Conservation (phyloP, 2,329 filamentous ascomycete genomes). For the Fusarium citri region DNA sequence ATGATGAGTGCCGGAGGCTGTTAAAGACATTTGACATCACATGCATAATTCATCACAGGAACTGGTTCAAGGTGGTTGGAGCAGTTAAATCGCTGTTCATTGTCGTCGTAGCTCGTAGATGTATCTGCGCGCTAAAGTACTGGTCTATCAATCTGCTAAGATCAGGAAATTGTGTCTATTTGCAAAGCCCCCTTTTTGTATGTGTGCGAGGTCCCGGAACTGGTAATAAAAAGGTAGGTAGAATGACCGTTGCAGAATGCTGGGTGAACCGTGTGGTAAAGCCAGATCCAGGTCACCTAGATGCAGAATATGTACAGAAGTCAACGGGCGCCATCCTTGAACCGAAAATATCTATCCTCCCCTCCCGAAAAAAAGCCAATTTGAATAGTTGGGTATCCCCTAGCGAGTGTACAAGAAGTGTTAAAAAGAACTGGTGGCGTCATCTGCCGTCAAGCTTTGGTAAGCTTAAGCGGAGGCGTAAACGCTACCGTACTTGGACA, state of each 20-base stretch:
- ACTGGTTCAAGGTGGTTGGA: not conserved
- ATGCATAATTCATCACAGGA: not conserved
- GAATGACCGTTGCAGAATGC: constrained; percentile 4
- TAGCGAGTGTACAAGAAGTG: constrained; percentile 55
- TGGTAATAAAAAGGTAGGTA: constrained; percentile 27
- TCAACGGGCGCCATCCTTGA: constrained; percentile 41
- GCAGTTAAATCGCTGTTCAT: constrained; percentile 36
- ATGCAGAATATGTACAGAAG: constrained; percentile 50
- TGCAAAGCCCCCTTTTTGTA: constrained; percentile 23
- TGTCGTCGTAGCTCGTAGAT: constrained; percentile 45
- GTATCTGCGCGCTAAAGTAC: constrained; percentile 31
- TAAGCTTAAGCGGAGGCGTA: constrained; percentile 57
- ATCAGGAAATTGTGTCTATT: constrained; percentile 35
- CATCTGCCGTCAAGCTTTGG: constrained; percentile 1
- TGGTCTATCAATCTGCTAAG: constrained; percentile 34
- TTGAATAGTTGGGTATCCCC: constrained; percentile 49
- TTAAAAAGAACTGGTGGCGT: constrained; percentile 38
- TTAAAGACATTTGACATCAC: not conserved
- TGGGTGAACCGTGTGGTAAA: not conserved
- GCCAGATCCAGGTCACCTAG: constrained; percentile 28
- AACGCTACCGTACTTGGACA: constrained; percentile 61
- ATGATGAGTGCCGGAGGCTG: not conserved
- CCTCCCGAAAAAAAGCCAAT: constrained; percentile 39
- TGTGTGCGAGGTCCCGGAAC: constrained; percentile 19
- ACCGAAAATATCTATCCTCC: constrained; percentile 37